Base-by-base conservation (phyloP, 495 filamentous ascomycete species). In the Gamarada debralockiae region DNA sequence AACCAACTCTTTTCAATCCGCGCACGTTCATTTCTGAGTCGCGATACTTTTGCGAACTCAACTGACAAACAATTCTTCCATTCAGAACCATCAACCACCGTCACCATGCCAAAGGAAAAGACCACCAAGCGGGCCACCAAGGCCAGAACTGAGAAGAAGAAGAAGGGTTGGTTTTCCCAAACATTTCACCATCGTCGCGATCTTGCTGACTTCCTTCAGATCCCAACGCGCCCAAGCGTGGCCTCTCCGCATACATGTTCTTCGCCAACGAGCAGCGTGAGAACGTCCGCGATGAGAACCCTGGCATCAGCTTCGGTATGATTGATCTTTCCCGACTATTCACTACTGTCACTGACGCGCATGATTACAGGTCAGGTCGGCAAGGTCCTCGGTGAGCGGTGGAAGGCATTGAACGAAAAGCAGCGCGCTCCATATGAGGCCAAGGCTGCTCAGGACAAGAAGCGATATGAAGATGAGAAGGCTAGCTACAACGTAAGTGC, bases 211-310 rank as follows among this genome's bases (percentile, higher is more conserved):
- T 27, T 41, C 58, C 52, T 48, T 2, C 58, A 97, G 93, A 98
- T 71, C 93, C 93, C 73, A 97, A 97, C 70, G 92, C 92, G 42
- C 93, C 93, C 67, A 99, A 97, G 88, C 89, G 93, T 73, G 95
- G 91, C 74, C 88, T 99, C 43, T 99, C 93, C 18, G 93, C 95
- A 46, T 99, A 99, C 83, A 99, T 99, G 93, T 99, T 97, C 83
- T 99, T 99, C 69, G 93, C 93, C 80, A 97, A 97, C 64, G 95
- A 97, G 69, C 87, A 96, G 71, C 91, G 93, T 61, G 93, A 97
- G 61, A 95, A 93, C 70, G 93, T 99, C 61, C 88, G 92, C 65
- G 89, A 95, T 67, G 93, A 99, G 73, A 97, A 99, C 79, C 92
- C 95, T 4, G 92, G 92, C 52, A 96, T 99, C 74, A 84, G 83